Evolutionary conservation across 2,329 filamentous ascomycete genomes (phyloP), one percentile per base, ranked within the genome.

Genomic region (Amauroascus niger): DNA sequence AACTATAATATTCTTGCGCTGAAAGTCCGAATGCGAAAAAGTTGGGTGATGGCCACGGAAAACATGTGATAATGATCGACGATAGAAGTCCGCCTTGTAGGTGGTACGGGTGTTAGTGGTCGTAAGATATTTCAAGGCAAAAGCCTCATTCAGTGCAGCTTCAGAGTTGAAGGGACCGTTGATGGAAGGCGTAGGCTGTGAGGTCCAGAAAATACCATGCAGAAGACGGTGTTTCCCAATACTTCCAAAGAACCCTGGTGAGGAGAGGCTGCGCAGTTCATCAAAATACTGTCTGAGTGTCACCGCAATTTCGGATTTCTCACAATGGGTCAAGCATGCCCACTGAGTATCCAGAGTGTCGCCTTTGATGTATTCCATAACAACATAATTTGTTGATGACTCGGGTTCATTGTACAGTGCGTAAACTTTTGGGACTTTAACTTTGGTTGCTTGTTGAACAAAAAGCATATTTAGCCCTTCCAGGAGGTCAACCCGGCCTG

Each of bases 391-490:
- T 45, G 59, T 57, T 5, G 56, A 52, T 9, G 57, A 56, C 9
- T 59, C 50, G 5, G 47, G 11, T 18, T 63, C 54, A 14, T 55
- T 49, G 52, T 63, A 68, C 49, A 68, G 57, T 9, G 67, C 66
- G 50, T 63, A 69, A 18, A 70, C 62, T 14, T 53, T 58, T 18
- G 66, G 67, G n/a, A 69, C 60, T 18, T 49, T 55, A 6, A 68
- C 50, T 43, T 45, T 59, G 18, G 63, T 65, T 13, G 54, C 47
- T 40, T 59, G 52, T 28, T 54, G 50, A 22, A 65, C 61, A 55
- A 67, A 67, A 1, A 66, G 54, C 65, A 68, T 67, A 49, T 64
- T 68, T 47, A 63, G 58, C 26, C 64, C 64, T 60, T 69, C 65
- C 11, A 63, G 52, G 6, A 65, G 58, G 28, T 61, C 50, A 43